Base-by-base conservation (phyloP, 352 stramenopile species). In the Lagenidium sp. region DNA sequence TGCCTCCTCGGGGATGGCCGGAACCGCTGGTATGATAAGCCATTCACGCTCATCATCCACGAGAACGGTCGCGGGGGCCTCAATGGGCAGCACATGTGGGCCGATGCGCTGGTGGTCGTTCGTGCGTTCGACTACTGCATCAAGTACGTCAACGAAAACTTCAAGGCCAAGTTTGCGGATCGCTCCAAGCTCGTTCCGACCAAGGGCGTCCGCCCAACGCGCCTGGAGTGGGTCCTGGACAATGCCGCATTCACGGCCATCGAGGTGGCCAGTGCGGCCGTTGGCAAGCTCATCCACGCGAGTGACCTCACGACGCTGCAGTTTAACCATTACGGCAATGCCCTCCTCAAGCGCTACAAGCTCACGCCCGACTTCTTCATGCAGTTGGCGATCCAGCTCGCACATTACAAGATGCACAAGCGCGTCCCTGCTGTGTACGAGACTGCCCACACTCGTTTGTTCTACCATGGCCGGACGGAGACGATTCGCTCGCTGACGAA, bases 1-100 rank as follows among this genome's bases (percentile, higher is more conserved):
- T 84, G 70, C 23, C 62, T 95, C 41, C 71, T 92, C 3, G 84
- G 82, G 28, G 81, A 96, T 36, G 94, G 93, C 22, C 72, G 82
- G 50, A 98, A 99, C 72, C 91, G 95, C 50, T 98, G 90, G 86
- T 99, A 98, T 62, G 96, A 99, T 71, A 99, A 99, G 67, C 92
- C 91, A 11, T 91, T 98, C 55, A 96, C 97, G 60, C 54, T 99
- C 23, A 85, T 99, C 48, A 94, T 97, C 38, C 94, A 97, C 44
- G 79, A 94, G 26, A 98, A 99, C 62, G 94, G 89, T 29, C 97
- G 96, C 51, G 92, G 86, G 28, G 95, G 94, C 4, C 57, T 98
- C 49, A 85, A 97, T 36, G 93, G 91, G n/a, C 90, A 99, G 62
- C 96, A 99, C 63, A 89, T 85, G 26, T 98, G 97, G 95, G 97